phyloP scores from a whole-genome alignment of 345 rosid genomes.

The Combretum micranthum region DNA sequence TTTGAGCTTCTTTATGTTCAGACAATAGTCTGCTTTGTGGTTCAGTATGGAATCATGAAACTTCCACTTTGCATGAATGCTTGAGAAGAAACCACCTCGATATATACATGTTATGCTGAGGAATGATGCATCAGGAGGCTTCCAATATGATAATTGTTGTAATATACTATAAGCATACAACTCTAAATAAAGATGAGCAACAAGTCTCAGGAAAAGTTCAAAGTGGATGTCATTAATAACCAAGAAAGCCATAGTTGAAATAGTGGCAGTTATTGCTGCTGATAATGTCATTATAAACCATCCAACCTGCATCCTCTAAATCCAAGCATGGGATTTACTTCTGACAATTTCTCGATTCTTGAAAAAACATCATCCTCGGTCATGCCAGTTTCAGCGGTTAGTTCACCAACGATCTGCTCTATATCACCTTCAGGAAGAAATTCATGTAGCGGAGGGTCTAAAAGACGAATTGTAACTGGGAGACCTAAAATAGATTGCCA shows the following conservation, averaged over 20 bases:
- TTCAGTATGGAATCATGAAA: too few relatives aligned
- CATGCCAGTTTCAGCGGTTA: slow-evolving; percentile 66
- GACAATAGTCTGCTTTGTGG: too few relatives aligned
- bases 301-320: slow-evolving; percentile 93
- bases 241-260: not conserved
- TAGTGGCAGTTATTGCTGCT: too few relatives aligned
- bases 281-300: not conserved
- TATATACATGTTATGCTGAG: too few relatives aligned
- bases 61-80: too few relatives aligned
- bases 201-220: too few relatives aligned
- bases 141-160: too few relatives aligned
- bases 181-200: too few relatives aligned
- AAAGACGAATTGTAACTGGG: slow-evolving; percentile 83
- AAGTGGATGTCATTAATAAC: not conserved
- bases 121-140: too few relatives aligned
- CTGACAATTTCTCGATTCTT: slow-evolving; percentile 82
- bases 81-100: too few relatives aligned
- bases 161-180: too few relatives aligned
- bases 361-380: slow-evolving; percentile 75
- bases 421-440: slow-evolving; percentile 96
- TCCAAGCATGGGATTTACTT: slow-evolving; percentile 99
- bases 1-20: too few relatives aligned
- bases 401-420: slow-evolving; percentile 62
- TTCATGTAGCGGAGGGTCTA: slow-evolving; percentile 98
- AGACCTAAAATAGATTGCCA: slow-evolving; percentile 39